Percentiles rank a stretch among this genome's conserved stretches.
Evolutionary conservation across 352 stramenopile species (phyloP).

Genomic region (Globisporangium paddicum): DNA sequence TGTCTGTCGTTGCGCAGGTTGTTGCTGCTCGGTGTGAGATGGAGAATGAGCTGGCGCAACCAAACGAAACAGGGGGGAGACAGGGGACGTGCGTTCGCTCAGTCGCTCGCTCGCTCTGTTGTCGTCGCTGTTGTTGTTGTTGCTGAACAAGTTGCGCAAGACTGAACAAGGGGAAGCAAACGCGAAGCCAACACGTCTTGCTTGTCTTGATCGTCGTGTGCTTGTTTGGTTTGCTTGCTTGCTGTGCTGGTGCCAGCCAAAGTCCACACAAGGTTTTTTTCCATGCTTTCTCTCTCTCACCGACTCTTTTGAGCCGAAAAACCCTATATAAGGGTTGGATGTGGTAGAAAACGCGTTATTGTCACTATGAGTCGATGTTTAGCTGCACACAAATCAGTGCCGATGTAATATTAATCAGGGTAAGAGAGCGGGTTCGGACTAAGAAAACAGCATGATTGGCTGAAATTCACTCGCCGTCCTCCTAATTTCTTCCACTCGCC

Average conservation of each 20-base stretch:
- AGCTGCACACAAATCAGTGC: background rate
- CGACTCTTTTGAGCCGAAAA: background rate
- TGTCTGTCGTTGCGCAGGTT: background rate
- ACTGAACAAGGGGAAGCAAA: background rate
- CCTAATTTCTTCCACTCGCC: background rate
- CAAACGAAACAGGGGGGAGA: background rate
- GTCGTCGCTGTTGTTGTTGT: background rate
- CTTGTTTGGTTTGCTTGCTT: background rate
- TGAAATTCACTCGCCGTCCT: background rate
- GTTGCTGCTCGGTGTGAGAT: slow-evolving; percentile 2
- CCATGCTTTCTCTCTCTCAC: background rate
- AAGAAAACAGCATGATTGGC: background rate
- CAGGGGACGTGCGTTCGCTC: background rate
- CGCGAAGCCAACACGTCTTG: background rate
- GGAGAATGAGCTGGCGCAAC: slow-evolving; percentile 4
- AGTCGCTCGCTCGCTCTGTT: background rate
- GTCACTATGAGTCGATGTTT: too few relatives aligned
- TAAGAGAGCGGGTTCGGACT: background rate
- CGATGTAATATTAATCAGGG: background rate
- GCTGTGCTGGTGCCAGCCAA: background rate
- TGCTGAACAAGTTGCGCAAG: slow-evolving; percentile 1
- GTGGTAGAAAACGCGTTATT: background rate
- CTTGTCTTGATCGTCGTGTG: background rate
- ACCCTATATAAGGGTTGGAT: background rate
- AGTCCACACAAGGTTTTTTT: background rate